phyloP scores from a whole-genome alignment of 352 stramenopile species.

The Globisporangium emineosum region DNA sequence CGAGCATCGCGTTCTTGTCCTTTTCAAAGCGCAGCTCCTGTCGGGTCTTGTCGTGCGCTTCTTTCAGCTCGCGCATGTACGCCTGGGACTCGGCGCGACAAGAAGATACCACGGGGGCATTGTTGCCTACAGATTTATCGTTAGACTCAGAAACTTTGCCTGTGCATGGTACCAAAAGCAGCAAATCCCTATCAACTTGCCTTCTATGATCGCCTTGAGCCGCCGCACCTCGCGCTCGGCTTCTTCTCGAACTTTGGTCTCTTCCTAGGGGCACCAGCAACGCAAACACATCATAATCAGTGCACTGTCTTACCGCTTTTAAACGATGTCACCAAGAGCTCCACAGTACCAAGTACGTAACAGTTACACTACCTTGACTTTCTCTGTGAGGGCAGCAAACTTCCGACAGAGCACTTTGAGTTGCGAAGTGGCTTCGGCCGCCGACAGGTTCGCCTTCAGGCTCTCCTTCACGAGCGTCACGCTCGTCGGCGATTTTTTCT shows the following conservation, averaged over 20 bases:
- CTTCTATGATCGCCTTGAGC: conserved; percentile 62
- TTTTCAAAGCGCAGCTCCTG: conserved; percentile 70
- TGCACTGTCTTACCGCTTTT: background rate
- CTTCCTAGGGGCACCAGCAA: conserved; percentile 36
- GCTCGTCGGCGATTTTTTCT: conserved; percentile 40
- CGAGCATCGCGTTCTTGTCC: conserved; percentile 70
- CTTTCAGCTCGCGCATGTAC: conserved; percentile 63
- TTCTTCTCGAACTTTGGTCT: conserved; percentile 68
- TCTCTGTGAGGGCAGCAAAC: conserved; percentile 77
- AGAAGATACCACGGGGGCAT: conserved; percentile 45
- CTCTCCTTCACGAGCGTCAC: conserved; percentile 45
- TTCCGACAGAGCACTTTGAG: conserved; percentile 81
- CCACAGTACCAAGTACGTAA: background rate
- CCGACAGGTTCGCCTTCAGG: conserved; percentile 58
- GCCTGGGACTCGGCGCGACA: conserved; percentile 58
- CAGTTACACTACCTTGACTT: conserved; percentile 61
- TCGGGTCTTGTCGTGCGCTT: conserved; percentile 49
- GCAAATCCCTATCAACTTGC: conserved; percentile 7
- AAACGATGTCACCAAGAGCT: background rate
- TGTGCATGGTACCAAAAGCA: background rate
- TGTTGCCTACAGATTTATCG: conserved; percentile 25
- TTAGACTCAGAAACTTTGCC: background rate
- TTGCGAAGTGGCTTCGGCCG: conserved; percentile 66
- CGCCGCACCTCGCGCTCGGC: conserved; percentile 71
- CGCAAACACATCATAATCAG: background rate